Percentiles rank a stretch among this genome's conserved stretches.
These are phyloP conservation scores for Ceratobasidium sp. DNA, from an alignment of 1,284 basidiomycete species.

Conservation along the genomic window DNA sequence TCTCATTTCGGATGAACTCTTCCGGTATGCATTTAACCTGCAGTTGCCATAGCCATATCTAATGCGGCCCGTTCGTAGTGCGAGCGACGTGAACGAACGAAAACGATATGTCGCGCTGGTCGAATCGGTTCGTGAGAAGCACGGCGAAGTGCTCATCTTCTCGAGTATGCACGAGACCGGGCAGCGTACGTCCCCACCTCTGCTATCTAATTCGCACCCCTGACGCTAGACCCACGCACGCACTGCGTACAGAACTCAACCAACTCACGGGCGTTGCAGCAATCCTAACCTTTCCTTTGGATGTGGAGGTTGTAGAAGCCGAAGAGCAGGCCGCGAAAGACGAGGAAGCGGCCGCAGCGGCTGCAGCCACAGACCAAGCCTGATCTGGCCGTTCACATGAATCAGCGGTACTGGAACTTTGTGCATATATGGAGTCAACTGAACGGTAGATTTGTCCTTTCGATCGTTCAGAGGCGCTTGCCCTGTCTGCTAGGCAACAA, in stretches of 20 bases:
- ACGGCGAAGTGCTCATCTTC: constrained; percentile 95
- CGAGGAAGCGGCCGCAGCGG: constrained; percentile 51
- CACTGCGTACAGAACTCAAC: constrained; percentile 80
- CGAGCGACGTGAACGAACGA: constrained; percentile 79
- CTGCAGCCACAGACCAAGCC: constrained; percentile 31
- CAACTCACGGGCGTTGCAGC: constrained; percentile 96
- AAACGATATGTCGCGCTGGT: constrained; percentile 91
- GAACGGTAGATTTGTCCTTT: constrained; percentile 8
- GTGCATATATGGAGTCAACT: constrained; percentile 27
- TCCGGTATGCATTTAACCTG: constrained; percentile 69
- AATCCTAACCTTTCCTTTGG: constrained; percentile 95
- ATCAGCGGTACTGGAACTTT: constrained; percentile 12
- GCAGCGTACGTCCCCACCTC: constrained; percentile 74
- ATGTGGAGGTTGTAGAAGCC: constrained; percentile 92
- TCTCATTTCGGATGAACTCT: constrained; percentile 95
- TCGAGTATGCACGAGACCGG: constrained; percentile 99
- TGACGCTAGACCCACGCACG: constrained; percentile 20
- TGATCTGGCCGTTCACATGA: constrained; percentile 31
- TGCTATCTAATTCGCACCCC: constrained; percentile 36
- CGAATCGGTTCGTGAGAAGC: constrained; percentile 88
- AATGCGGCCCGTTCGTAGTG: constrained; percentile 59
- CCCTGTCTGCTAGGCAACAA: constrained; percentile 5
- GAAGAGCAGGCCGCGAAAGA: constrained; percentile 69
- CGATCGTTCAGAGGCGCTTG: neutral
- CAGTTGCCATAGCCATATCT: constrained; percentile 18